Base-by-base conservation (phyloP, 2,329 filamentous ascomycete genomes). In the Pseudocercospora cruenta region DNA sequence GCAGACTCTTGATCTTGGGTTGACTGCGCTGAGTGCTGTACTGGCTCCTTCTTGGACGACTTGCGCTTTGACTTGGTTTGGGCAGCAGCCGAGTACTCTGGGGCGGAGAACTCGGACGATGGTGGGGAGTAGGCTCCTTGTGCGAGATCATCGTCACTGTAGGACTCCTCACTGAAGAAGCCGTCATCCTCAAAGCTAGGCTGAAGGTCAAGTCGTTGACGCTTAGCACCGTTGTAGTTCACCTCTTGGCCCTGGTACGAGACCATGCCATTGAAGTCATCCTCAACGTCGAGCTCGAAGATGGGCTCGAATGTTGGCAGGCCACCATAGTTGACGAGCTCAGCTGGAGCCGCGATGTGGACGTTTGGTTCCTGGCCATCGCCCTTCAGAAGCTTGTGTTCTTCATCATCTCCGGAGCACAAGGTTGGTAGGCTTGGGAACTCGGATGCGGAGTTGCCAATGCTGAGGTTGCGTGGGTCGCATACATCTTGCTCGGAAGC, bases 221-320 rank as follows among this genome's bases (percentile, higher is more conserved):
- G 88, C 82, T 92, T 93, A 75, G 81, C 86, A 63, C 85, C 84
- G 66, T 86, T 77, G 78, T 86, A 90, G 71, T 86, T 82, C 75
- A 86, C 87, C 12, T 86, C 81, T 78, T 90, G 88, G 58, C 85
- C 81, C 45, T 83, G 80, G 71, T 93, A 90, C 75, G 92, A 88
- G 70, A 93, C 89, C 8, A 96, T 86, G 63, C 87, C 86, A n/a
- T 58, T 90, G 74, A 96, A 93, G 77, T 95, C 92, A 85, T 96
- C 92, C 74, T 97, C 94, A 0, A 91, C 93, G 78, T 97, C 94
- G 64, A 97, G 86, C 74, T 96, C 93, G 24, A 94, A 95, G 71
- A 96, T 88, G n/a, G 64, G 64, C 57, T 66, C 64, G 22, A 94
- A 94, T 70, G 96, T 87, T 71, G 93, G 91, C 78, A 95, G 85